These are phyloP conservation scores for Penicillium malachiteum DNA, from an alignment of 495 filamentous ascomycete species.

Conservation along the genomic window DNA sequence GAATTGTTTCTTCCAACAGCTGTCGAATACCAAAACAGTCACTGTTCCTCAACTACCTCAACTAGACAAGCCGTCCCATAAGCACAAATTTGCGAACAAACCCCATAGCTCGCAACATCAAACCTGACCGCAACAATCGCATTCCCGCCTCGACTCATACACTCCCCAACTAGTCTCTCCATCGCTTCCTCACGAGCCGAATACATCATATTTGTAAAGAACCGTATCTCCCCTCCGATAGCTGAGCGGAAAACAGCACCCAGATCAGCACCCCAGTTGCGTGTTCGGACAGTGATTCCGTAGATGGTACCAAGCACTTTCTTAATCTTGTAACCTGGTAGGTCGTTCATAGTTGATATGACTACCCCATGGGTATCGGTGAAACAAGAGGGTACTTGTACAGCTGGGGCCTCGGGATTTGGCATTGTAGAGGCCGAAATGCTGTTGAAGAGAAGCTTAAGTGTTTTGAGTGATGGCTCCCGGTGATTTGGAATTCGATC, in stretches of 20 bases:
- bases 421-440: not conserved
- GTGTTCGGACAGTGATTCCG: slow-evolving; percentile 57
- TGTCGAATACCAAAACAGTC: not conserved
- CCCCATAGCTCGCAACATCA: slow-evolving; percentile 37
- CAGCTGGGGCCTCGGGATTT: not conserved
- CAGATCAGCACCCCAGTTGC: slow-evolving; percentile 50
- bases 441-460: not conserved
- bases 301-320: slow-evolving; percentile 59
- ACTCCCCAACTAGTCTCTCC: slow-evolving; percentile 53
- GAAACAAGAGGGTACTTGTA: slow-evolving; percentile 44
- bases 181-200: slow-evolving; percentile 55
- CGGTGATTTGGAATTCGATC: not conserved
- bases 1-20: too few species aligned
- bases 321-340: slow-evolving; percentile 57
- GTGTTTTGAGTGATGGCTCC: not conserved
- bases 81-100: slow-evolving; percentile 57
- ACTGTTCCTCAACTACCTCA: slow-evolving; percentile 42
- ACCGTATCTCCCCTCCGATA: slow-evolving; percentile 56
- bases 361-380: slow-evolving; percentile 59
- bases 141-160: slow-evolving; percentile 57
- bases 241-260: slow-evolving; percentile 49
- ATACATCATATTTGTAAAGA: slow-evolving; percentile 58
- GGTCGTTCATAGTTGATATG: slow-evolving; percentile 51
- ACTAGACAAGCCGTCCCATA: slow-evolving; percentile 59
- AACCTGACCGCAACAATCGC: slow-evolving; percentile 58